Conservation (phyloP, 805 yeast genomes). For the Ogataea siamensis region DNA sequence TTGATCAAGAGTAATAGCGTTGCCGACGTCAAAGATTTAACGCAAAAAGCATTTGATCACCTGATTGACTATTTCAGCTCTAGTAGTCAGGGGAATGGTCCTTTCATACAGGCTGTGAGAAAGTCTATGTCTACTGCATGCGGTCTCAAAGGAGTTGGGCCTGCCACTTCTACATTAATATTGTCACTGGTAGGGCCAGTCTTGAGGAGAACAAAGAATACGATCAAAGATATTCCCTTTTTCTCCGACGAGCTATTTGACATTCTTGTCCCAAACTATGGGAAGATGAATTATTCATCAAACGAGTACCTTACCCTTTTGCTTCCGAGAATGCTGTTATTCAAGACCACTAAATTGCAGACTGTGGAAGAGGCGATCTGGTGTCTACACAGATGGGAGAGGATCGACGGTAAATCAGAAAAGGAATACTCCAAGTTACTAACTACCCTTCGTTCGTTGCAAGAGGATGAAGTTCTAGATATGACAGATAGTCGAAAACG, state of each 20-base stretch:
- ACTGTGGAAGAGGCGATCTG: constrained; percentile 13
- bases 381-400: constrained; percentile 8
- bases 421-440: background rate
- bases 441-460: background rate
- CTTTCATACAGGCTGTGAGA: constrained; percentile 26
- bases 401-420: background rate
- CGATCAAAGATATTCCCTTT: constrained; percentile 37
- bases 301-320: constrained; percentile 42
- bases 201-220: constrained; percentile 1
- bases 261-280: constrained; percentile 32
- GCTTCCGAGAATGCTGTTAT: constrained; percentile 20
- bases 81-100: constrained; percentile 1
- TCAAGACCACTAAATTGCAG: constrained; percentile 6
- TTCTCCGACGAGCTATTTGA: constrained; percentile 49
- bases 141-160: constrained; percentile 46
- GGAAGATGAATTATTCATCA: constrained; percentile 37
- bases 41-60: constrained; percentile 32
- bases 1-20: constrained; percentile 39
- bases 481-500: no score
- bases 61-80: constrained; percentile 7
- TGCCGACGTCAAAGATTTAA: constrained; percentile 30
- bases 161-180: constrained; percentile 48
- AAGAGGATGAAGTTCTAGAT: no score
- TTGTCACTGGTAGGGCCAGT: constrained; percentile 34
- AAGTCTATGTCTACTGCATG: constrained; percentile 34